Base-by-base conservation (phyloP, 169 alveolate species). In the Nephromyces sp. region DNA sequence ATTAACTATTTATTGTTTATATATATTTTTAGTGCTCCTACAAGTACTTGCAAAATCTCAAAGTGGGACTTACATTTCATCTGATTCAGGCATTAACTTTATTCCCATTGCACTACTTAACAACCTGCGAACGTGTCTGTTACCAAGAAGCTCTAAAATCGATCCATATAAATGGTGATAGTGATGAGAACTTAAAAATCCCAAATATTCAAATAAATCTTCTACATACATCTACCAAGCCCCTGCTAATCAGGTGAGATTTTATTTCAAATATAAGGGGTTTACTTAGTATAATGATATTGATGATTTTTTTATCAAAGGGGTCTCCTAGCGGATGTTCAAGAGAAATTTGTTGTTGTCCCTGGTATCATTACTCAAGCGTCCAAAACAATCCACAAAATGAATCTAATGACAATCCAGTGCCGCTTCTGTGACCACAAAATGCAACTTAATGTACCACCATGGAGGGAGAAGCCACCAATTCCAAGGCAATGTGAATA, bases 371-470 rank as follows among this genome's bases (percentile, higher is more conserved):
- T 52, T 34, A 66, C 68, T 4, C 74, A 69, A 53, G 75, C 75
- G 15, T 5, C 8, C 31, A 53, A 4, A 53, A 74, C 72, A 6
- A 4, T 0, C 31, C 6, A 5, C 1, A 61, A 34, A 15, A 28
- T 22, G 25, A 71, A 62, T 75, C 66, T 52, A 24, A 67, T 78
- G 29, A 67, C 78, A 0, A 66, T 78, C 5, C 80, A 78, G 27
- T 78, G 84, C 35, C 72, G 78, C 21, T 68, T 63, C 52, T 78
- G 84, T 78, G 68, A 72, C 29, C 80, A 72, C 52, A 74, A 70
- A 34, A 66, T 72, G 80, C 34, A 35, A 32, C 32, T 78, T 15
- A 64, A 66, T 3, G 69, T 75, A 31, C 81, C 84, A 0, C 74
- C 61, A 32, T 78, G 84, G 84, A 21, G 80, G 6, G 81, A 70